Base-by-base conservation (phyloP, 176 grass and related monocot genomes). In the Triticum dicoccoides region DNA sequence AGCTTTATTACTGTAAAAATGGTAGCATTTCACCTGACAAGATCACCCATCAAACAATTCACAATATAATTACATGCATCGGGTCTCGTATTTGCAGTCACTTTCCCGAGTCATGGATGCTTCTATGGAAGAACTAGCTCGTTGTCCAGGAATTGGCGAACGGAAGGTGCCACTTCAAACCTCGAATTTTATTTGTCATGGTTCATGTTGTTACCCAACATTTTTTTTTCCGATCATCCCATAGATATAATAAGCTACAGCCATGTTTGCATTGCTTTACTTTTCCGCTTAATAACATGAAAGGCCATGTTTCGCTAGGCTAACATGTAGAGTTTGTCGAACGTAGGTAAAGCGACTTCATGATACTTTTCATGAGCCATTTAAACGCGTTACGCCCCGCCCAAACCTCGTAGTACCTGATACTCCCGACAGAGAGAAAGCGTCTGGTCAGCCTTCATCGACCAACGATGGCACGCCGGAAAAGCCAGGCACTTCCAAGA, bases 41-140 rank as follows among this genome's bases (percentile, higher is more conserved):
- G 15, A 59, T 17, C 25, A 69, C 38, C 10, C 44, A 47, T 42
- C 70, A 35, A 67, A 68, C 18, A 39, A 5, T 64, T 68, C 71
- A 79, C 8, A 20, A 39, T 84, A 74, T 90, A 75, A 73, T 11
- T 17, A 77, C 54, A 66, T 80, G 54, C 37, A 11, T 64, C 27
- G 78, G 65, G 8, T 68, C 21, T 62, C 37, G 25, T 51, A 72
- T 80, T 76, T 92, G 27, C 87, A 98, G 94, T 98, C 97, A 78
- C 94, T 98, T 82, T 98, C 97, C n/a, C 90, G 83, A 89, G 70
- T 96, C 27, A 96, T 98, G 97, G 89, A 98, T 92, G 90, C 90
- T 84, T 98, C 94, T 52, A 98, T 98, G 94, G 97, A 98, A 65
- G 97, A 98, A 70, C 59, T 98, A 62, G 97, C 97, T 54, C 79